phyloP scores from a whole-genome alignment of 2,329 filamentous ascomycete species.

The Aaosphaeria pasadenensis region DNA sequence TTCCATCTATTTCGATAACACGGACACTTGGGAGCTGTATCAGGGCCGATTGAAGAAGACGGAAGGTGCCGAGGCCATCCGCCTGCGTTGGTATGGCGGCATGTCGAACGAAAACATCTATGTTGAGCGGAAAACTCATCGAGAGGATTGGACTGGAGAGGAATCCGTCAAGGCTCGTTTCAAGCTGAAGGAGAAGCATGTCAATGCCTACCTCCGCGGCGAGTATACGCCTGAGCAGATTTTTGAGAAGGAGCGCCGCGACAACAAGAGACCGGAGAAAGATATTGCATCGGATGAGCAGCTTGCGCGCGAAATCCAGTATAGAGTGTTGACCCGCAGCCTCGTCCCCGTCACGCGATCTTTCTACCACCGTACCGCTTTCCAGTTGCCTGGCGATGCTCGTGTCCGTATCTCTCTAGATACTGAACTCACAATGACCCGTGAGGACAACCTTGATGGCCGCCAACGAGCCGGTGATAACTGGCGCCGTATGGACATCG shows the following conservation, averaged over 20 bases:
- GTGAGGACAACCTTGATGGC: conserved; percentile 92
- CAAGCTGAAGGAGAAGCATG: conserved; percentile 92
- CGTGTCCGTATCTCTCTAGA: conserved; percentile 95
- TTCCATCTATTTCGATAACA: conserved; percentile 97
- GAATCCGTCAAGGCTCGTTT: conserved; percentile 99
- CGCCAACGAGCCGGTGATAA: conserved; percentile 74
- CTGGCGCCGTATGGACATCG: conserved; percentile 96
- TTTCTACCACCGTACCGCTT: conserved; percentile 97
- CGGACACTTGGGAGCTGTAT: conserved; percentile 90
- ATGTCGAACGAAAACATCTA: conserved; percentile 97
- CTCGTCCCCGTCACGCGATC: conserved; percentile 88
- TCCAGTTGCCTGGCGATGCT: conserved; percentile 94
- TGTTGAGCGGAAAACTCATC: conserved; percentile 95
- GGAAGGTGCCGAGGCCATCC: conserved; percentile 94
- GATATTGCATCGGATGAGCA: conserved; percentile 90
- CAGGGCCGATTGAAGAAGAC: conserved; percentile 95
- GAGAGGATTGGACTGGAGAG: conserved; percentile 98
- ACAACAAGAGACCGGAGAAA: conserved; percentile 89
- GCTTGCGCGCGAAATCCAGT: conserved; percentile 88
- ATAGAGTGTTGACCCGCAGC: conserved; percentile 81
- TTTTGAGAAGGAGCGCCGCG: conserved; percentile 95
- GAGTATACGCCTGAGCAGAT: conserved; percentile 79
- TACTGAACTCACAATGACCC: conserved; percentile 90
- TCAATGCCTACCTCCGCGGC: conserved; percentile 85
- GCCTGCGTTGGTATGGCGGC: conserved; percentile 93